phyloP scores from a whole-genome alignment of 1,284 basidiomycete species.

The Austropuccinia psidii region DNA sequence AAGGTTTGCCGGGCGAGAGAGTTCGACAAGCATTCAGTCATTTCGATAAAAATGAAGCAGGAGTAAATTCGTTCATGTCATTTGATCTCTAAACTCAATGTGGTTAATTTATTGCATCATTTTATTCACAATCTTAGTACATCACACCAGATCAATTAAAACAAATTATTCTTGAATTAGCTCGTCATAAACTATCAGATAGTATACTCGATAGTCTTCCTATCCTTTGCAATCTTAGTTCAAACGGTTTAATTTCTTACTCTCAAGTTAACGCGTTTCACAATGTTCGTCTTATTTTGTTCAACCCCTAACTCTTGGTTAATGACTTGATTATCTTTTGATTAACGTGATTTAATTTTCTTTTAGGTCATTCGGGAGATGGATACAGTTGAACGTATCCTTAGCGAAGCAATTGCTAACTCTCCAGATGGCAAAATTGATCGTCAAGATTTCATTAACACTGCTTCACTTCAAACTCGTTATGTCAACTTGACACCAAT shows the following conservation, averaged over 20 bases:
- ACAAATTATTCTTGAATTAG: conserved; percentile 85
- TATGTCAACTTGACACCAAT: conserved; percentile 90
- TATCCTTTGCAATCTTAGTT: conserved; percentile 73
- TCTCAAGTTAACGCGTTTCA: conserved; percentile 92
- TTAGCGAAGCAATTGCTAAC: conserved; percentile 76
- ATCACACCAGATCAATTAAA: conserved; percentile 87
- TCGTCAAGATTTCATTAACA: conserved; percentile 51
- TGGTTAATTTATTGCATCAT: neutral
- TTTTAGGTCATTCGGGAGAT: conserved; percentile 58
- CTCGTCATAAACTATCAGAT: conserved; percentile 88
- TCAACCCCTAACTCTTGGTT: conserved; percentile 38
- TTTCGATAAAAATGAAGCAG: conserved; percentile 57
- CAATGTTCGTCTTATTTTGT: conserved; percentile 62
- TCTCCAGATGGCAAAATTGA: conserved; percentile 81
- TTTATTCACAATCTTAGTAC: conserved; percentile 59
- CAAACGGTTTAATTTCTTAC: conserved; percentile 81
- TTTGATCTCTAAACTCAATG: neutral
- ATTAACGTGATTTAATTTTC: conserved; percentile 37
- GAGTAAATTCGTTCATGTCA: neutral
- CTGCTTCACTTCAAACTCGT: conserved; percentile 56
- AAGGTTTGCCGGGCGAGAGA: conserved; percentile 88
- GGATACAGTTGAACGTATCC: conserved; percentile 76
- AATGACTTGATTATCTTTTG: neutral
- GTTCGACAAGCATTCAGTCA: conserved; percentile 85
- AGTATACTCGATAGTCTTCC: conserved; percentile 79